Base-by-base conservation (phyloP, 345 rosid genomes). In the Moringa oleifera region DNA sequence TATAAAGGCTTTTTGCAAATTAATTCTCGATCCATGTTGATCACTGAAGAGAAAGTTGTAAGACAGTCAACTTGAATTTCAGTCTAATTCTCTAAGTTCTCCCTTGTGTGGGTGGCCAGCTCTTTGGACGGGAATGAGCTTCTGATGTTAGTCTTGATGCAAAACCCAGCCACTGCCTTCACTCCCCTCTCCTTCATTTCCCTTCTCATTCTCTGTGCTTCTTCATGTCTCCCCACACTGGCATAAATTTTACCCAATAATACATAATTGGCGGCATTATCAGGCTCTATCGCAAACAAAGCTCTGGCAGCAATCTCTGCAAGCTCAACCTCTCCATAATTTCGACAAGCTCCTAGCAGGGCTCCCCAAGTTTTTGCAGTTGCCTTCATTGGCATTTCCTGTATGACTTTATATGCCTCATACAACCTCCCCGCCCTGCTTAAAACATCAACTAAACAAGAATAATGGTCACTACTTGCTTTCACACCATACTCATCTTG, bases 361-460 rank as follows among this genome's bases (percentile, higher is more conserved):
- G 88, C 86, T 10, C 91, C 86, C 91, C 88, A 85, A 36, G 88
- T 77, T 68, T 70, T 83, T 36, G 81, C 81, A 15, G 85, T 81
- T 37, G 83, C 78, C 64, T 78, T 71, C 50, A 65, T 71, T 13
- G 88, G 82, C 81, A 85, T 85, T 31, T 66, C 71, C 58, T 45
- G 56, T 36, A 82, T 77, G 53, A 82, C 78, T 21, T 77, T 57
- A 61, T 82, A 78, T 0, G 90, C 87, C 58, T 85, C 85, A 18
- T 72, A 22, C 64, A 85, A 68, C 66, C 78, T 82, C 49, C 90
- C 87, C 10, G 82, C 85, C 59, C 88, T 68, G 63, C 88, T 74
- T 66, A 85, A 58, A 25, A 75, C 83, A 71, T 86, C 87, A 54
- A 86, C 81, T 37, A 83, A 68, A 71, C 89, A 83, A 13, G 89